These are phyloP conservation scores for Neonectria ditissima DNA, from an alignment of 2,329 filamentous ascomycete species.

Conservation along the genomic window DNA sequence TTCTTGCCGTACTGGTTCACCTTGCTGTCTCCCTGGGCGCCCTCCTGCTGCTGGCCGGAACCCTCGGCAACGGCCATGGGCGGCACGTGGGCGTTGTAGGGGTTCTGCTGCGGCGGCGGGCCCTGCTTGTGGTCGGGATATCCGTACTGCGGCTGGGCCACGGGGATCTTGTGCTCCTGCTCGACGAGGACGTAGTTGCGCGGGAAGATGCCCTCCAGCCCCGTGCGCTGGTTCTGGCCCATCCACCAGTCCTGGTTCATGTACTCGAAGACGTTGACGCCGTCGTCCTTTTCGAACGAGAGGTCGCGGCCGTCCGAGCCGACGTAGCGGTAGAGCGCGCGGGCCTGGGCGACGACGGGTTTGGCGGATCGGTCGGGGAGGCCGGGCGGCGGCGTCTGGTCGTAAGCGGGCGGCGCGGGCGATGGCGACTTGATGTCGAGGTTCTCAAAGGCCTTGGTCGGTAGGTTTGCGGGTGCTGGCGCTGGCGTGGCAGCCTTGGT, in stretches of 20 bases:
- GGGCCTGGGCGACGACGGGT: conserved; percentile 77
- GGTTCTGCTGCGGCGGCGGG: conserved; percentile 65
- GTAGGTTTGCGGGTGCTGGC: conserved; percentile 44
- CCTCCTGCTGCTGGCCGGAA: conserved; percentile 56
- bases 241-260: conserved; percentile 99
- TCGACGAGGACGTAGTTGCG: conserved; percentile 85
- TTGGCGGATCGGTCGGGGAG: conserved; percentile 59
- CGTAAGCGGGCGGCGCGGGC: conserved; percentile 64
- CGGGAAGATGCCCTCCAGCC: conserved; percentile 94
- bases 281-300: conserved; percentile 83
- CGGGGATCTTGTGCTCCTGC: conserved; percentile 64
- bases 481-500: conserved; percentile 36
- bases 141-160: conserved; percentile 52
- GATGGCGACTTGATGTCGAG: conserved; percentile 51
- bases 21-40: conserved; percentile 64
- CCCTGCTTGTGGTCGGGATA: conserved; percentile 55
- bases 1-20: conserved; percentile 86
- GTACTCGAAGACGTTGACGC: conserved; percentile 84
- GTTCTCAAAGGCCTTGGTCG: conserved; percentile 56
- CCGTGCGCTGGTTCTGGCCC: conserved; percentile 85
- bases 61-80: conserved; percentile 78
- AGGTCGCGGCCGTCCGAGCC: conserved; percentile 85
- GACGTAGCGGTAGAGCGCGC: conserved; percentile 85
- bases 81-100: conserved; percentile 78
- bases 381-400: conserved; percentile 58